Base-by-base conservation (phyloP, 805 yeast genomes). In the Zygosaccharomyces bailii region DNA sequence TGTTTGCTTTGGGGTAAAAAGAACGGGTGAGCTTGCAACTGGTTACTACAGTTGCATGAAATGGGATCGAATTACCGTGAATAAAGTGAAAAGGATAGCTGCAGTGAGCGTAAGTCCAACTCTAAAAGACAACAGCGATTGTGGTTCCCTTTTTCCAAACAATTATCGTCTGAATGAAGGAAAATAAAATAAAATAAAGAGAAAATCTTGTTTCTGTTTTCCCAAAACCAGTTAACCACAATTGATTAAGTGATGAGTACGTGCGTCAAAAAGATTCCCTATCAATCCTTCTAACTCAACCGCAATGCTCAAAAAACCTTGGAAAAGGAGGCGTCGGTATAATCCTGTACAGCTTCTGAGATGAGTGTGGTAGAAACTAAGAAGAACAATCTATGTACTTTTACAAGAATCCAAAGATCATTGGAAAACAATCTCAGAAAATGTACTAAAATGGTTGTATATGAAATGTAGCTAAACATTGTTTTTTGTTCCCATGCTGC, bases 201-300 rank as follows among this genome's bases (percentile, higher is more conserved):
- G 33, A 35, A 39, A 39, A 18, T 30, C 34, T 48, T 52, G 52
- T 52, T 52, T 46, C 51, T 44, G 44, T 52, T 52, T 52, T 50
- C 54, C 56, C 56, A 31, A 41, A 52, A 45, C 37, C 36, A 51
- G 56, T 17, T 42, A 46, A 37, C 21, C 39, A 39, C 23, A 20
- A 17, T 20, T 16, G 25, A 41, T 41, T 14, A 24, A 19, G 7
- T 17, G 14, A 17, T 13, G 14, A 25, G 18, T 25, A 5, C 25
- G 13, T 21, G 16, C 39, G 39, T 35, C 30, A 35, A 35, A 35
- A 21, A 14, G 16, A 23, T 35, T 20, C 39, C 39, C 39, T 35
- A 23, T 24, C 39, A 14, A 23, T 23, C 17, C 27, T 21, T 35
- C 20, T n/a, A 23, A 21, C n/a, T 18, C 39, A 23, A 35, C 27